Evolutionary conservation across 129 eudicot genomes (phyloP).

Genomic region (Artemisia tridentata): DNA sequence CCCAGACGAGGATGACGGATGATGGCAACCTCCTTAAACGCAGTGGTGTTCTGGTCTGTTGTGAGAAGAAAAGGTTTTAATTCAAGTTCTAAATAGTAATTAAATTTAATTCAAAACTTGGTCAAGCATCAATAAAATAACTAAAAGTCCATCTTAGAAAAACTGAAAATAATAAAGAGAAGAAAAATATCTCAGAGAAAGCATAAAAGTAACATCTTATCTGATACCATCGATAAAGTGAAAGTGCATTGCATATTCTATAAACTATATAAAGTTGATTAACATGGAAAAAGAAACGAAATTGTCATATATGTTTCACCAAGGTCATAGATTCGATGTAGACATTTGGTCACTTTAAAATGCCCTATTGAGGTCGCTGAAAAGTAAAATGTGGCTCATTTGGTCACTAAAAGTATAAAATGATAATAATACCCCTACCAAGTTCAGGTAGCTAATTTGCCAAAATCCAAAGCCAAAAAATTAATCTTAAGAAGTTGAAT

Average conservation of each 20-base stretch:
- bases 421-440: too few relatives aligned
- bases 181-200: neutral
- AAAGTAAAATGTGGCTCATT: too few relatives aligned
- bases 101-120: neutral
- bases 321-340: too few relatives aligned
- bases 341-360: too few relatives aligned
- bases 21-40: conserved; percentile 90
- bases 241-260: neutral
- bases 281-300: neutral
- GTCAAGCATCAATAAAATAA: neutral
- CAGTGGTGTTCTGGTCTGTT: conserved; percentile 74
- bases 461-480: too few relatives aligned
- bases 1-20: conserved; percentile 91
- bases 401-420: too few relatives aligned
- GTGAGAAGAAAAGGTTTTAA: conserved; percentile 1
- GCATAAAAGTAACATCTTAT: neutral
- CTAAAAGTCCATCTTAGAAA: neutral
- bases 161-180: neutral
- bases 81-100: conserved; percentile 1
- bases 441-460: too few relatives aligned
- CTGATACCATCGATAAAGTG: neutral
- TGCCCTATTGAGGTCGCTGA: too few relatives aligned
- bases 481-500: too few relatives aligned
- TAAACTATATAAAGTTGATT: conserved; percentile 10
- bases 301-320: too few relatives aligned